Evolutionary conservation across 805 yeast species (phyloP), one percentile per base, ranked within the genome.

Genomic region (Metschnikowia reukaufii): DNA sequence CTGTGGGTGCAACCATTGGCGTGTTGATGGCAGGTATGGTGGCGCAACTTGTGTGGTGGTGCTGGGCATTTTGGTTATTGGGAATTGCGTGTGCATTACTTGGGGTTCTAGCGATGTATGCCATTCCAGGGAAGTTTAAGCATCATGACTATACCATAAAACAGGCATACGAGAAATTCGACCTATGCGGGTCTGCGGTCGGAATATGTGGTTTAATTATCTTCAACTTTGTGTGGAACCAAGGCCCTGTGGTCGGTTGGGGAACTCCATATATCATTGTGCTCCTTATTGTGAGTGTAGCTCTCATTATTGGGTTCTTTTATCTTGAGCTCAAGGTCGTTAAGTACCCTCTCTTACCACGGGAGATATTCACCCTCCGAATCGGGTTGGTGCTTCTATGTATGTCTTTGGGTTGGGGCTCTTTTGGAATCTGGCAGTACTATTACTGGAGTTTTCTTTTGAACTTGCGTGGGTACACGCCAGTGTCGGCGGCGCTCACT

Each of bases 181-280:
- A 61, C 21, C 20, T 54, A 9, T 19, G 64, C 6, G 89, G 89
- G n/a, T 68, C 84, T 0, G 15, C 66, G 0, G 49, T 79, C 12
- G 91, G 88, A 3, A 76, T 86, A 4, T 47, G 66, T 5, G 88
- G 88, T 0, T 63, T 87, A 39, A 72, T 84, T 2, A 60, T 86
- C 29, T 70, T 87, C 60, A 85, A 83, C 54, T 81, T 86, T 59
- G 79, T 80, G 2, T 81, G 88, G 81, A 86, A 83, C 56, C 90
- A 87, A 60, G 92, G 86, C 2, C 88, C 92, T 0, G 73, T 77
- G 4, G 83, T 69, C 2, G 88, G 91, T 17, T 86, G 92, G 92
- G 55, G 64, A 9, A 60, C 58, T 1, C 74, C 83, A 0, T 86
- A 85, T 53, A 76, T 83, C 35, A 77, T 82, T 35, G 80, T 72